These are phyloP conservation scores for Grosmannia huntii DNA, from an alignment of 2,329 filamentous ascomycete genomes.

Conservation along the genomic window DNA sequence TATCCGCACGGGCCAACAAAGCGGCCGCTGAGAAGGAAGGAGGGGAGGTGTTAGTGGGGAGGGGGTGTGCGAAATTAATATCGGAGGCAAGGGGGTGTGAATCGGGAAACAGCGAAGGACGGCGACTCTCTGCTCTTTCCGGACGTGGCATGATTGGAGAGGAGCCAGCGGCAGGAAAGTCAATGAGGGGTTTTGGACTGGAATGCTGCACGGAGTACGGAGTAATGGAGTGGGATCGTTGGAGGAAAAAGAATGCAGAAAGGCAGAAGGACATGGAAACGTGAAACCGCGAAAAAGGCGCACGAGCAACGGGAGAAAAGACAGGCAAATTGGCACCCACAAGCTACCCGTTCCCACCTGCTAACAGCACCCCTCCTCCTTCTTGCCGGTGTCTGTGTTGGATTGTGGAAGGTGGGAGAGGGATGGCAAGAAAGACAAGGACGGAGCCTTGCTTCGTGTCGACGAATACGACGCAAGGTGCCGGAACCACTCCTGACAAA, in stretches of 20 bases:
- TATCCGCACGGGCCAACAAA: neutral
- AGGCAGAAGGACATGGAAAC: neutral
- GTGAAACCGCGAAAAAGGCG: neutral
- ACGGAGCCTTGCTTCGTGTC: no score
- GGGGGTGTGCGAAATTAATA: neutral
- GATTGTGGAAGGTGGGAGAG: neutral
- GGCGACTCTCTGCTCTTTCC: neutral
- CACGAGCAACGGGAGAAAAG: no score
- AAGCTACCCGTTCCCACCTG: neutral
- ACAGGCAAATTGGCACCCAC: no score
- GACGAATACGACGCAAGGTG: no score
- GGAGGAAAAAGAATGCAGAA: neutral
- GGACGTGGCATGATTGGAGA: neutral
- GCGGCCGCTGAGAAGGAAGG: neutral
- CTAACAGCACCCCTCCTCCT: neutral
- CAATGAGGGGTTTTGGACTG: no score
- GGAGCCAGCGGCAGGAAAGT: neutral
- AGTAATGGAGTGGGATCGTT: neutral
- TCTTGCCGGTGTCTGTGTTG: neutral
- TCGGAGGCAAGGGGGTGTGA: neutral
- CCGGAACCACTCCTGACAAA: no score
- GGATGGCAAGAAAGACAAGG: neutral
- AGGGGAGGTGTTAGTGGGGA: neutral
- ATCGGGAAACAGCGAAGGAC: neutral
- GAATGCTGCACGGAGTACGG: no score